Evolutionary conservation across 805 yeast species (phyloP), one percentile per base, ranked within the genome.

Genomic region (Metschnikowia cubensis): DNA sequence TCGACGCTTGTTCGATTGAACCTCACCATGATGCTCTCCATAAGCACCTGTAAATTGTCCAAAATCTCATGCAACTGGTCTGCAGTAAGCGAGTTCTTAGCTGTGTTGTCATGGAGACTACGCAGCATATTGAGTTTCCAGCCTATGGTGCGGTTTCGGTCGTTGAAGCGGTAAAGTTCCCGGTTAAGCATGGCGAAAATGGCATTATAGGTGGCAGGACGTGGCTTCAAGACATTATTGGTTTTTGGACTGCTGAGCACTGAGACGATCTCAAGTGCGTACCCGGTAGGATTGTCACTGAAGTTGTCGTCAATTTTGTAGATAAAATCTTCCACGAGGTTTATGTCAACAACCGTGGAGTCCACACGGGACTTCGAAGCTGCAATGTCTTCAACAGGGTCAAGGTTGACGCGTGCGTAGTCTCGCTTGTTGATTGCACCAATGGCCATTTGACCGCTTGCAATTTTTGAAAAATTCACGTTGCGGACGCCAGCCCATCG

Each of bases 281-380:
- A 53, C 1, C 57, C 49, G n/a, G 60, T 51, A 4, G 69, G 60
- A 32, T 56, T 48, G 33, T 50, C 59, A 31, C 59, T 54, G 22
- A 56, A 57, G 47, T 59, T 52, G 39, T 64, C 68, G 46, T 61
- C 62, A 21, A 70, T 58, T 50, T 66, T 69, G 57, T 59, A 67
- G 38, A 73, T 64, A 48, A 71, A 64, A 38, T 62, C 63, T 38
- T 70, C 73, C 8, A 73, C 58, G 34, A 68, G 54, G 50, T 61
- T 58, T 6, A 61, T 55, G 51, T 72, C 77, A 3, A 70, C 57
- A 14, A 52, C 47, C 22, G 39, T 34, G 14, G 41, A 10, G 18
- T 35, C 42, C 20, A 25, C 25, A 29, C 11, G 21, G 11, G 41
- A 17, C 35, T n/a, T 17, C 11, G 18, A 8, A 6, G 18, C 21